Base-by-base conservation (phyloP, 306 rosid genomes). In the Castanea crenata region DNA sequence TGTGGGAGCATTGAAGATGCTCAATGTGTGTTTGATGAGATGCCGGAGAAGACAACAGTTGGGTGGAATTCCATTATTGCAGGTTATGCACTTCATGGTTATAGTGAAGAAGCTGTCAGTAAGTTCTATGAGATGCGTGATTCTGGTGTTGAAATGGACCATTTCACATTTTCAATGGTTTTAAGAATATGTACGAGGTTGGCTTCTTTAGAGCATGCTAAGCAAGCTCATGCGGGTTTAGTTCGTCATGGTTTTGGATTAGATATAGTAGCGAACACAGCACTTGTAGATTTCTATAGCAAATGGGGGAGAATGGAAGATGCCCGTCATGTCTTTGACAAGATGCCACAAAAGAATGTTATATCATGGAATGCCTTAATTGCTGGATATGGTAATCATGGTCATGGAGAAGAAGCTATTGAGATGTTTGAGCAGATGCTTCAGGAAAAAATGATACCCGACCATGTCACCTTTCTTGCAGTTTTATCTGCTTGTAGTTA, bases 231-330 rank as follows among this genome's bases (percentile, higher is more conserved):
- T 58, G 98, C 98, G 7, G 91, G 92, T 27, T 79, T 94, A 57
- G 80, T 94, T 87, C 96, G 97, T 20, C 92, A 82, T 55, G 97
- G 97, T 55, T 90, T 82, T 71, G 97, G 91, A 62, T 85, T 85
- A 32, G 97, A 94, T 63, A 44, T 89, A 52, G 97, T 94, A 73
- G 96, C 97, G 1, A 94, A 88, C 86, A 85, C 98, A 3, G 78
- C 93, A 20, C 93, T 94, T 10, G 93, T 92, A 68, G 96, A 94
- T 81, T 92, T 94, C 83, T 94, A 94, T 75, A 82, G 98, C 90
- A 94, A 94, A 86, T 92, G 97, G 98, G 98, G 97, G 19, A 90
- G 91, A 76, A 82, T 91, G 80, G 88, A 89, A 82, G 97, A 92
- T 71, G 98, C 98, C 5, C 90, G 81, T 0, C 87, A 83, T 87